Base-by-base conservation (phyloP, 1,139 yeast genomes). In the Scheffersomyces cryptocercus region DNA sequence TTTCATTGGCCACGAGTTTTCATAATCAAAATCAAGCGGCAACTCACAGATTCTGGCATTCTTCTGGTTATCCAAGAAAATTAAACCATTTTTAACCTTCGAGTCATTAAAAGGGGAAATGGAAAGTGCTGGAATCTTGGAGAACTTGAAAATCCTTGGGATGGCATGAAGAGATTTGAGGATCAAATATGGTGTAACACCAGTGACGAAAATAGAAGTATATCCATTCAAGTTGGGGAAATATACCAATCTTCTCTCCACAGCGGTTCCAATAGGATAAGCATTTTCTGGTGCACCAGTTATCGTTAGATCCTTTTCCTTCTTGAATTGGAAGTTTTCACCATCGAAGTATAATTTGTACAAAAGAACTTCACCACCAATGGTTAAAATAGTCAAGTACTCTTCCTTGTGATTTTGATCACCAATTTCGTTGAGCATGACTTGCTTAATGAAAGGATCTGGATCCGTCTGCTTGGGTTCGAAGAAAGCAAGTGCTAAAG, bases 271-370 rank as follows among this genome's bases (percentile, higher is more conserved):
- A 42, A 77, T 73, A 1, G 87, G 75, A 55, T 82, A 85, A 0
- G 90, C 85, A 59, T 85, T 85, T 45, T 81, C 85, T 1, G 93
- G 91, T 1, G 93, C 93, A 43, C 93, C 95, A 1, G 89, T 82
- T 29, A 73, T 64, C 3, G 64, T 56, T 30, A 70, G 53, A 48
- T 81, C 81, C 46, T 77, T 72, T 28, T 75, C 74, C 56, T 81
- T 79, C 33, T 65, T 55, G 41, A 84, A 70, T 47, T 73, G 68
- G 52, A 70, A 75, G 50, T 73, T 73, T 37, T 73, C 77, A 4
- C 81, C 77, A 56, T 76, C 82, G 50, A 71, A 72, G 46, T 70
- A 79, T 35, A 84, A 66, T 53, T 82, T 81, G 60, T 89, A 89
- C 49, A 86, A 68, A 37, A 82, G 69, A 1, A 88, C 68, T 61